phyloP scores from a whole-genome alignment of 208 protist species.

The Leishmania braziliensis region DNA sequence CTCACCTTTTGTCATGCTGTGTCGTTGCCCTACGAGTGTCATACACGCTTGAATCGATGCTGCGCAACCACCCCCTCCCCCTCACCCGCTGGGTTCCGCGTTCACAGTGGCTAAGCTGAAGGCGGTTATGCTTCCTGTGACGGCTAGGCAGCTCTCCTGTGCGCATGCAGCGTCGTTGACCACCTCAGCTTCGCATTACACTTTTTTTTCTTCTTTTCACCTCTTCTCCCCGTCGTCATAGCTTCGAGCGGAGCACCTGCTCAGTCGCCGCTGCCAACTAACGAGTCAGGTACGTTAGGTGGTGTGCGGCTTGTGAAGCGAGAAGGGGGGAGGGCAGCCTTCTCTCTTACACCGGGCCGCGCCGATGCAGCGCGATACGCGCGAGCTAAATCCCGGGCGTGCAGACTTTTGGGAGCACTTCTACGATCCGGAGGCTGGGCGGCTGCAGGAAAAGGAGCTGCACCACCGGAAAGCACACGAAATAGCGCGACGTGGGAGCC shows the following conservation, averaged over 20 bases:
- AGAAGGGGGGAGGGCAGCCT: too few species aligned
- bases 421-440: slow-evolving; percentile 47
- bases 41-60: neutral
- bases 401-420: slow-evolving; percentile 63
- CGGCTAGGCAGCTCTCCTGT: neutral
- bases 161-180: neutral
- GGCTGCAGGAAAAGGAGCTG: slow-evolving; percentile 39
- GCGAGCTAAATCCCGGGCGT: slow-evolving; percentile 43
- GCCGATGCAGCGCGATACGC: slow-evolving; percentile 35
- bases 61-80: neutral
- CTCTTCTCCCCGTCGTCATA: slow-evolving; percentile 1
- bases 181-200: neutral
- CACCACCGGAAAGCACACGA: slow-evolving; percentile 31
- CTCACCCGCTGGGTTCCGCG: neutral
- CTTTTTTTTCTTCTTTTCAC: neutral
- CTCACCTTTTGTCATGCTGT: neutral
- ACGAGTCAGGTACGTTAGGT: neutral
- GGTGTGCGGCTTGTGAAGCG: neutral
- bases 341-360: neutral
- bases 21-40: neutral
- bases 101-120: neutral
- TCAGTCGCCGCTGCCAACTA: neutral
- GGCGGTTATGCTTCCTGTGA: neutral
- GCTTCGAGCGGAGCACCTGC: neutral
- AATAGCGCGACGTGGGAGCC: slow-evolving; percentile 29